These are phyloP conservation scores for Vicia sativa DNA, from an alignment of 306 rosid genomes.

Conservation along the genomic window DNA sequence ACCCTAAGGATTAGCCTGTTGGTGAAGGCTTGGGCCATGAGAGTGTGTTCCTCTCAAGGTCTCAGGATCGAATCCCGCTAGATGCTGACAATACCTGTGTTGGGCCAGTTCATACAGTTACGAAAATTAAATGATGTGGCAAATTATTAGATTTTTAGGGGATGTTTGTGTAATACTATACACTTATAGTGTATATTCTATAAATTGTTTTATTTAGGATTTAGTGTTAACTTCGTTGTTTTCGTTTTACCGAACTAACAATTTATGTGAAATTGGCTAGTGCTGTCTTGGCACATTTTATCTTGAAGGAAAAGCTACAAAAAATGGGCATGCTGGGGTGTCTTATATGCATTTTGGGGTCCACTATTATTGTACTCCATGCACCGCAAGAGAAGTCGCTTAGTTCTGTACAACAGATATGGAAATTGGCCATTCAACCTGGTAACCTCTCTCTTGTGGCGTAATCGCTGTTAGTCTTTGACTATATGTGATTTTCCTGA, in stretches of 20 bases:
- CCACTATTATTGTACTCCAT: conserved; percentile 78
- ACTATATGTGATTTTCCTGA: conserved; percentile 27
- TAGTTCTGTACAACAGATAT: conserved; percentile 70
- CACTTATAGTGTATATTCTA: background rate
- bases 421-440: conserved; percentile 85
- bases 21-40: too few relatives aligned
- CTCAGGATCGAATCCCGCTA: too few relatives aligned
- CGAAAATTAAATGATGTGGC: background rate
- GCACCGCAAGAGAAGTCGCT: conserved; percentile 67
- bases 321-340: conserved; percentile 90
- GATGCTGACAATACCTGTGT: too few relatives aligned
- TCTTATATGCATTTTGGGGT: conserved; percentile 79
- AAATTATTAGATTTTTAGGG: background rate
- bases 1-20: too few relatives aligned
- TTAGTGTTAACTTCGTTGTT: background rate
- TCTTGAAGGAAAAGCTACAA: conserved; percentile 79
- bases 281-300: conserved; percentile 85
- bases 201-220: background rate
- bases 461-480: background rate
- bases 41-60: too few relatives aligned
- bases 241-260: background rate
- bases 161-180: background rate
- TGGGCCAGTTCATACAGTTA: too few relatives aligned
- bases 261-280: conserved; percentile 50
- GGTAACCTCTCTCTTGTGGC: conserved; percentile 50